Evolutionary conservation across 1,284 basidiomycete genomes (phyloP).

Genomic region (Irpex sp.): DNA sequence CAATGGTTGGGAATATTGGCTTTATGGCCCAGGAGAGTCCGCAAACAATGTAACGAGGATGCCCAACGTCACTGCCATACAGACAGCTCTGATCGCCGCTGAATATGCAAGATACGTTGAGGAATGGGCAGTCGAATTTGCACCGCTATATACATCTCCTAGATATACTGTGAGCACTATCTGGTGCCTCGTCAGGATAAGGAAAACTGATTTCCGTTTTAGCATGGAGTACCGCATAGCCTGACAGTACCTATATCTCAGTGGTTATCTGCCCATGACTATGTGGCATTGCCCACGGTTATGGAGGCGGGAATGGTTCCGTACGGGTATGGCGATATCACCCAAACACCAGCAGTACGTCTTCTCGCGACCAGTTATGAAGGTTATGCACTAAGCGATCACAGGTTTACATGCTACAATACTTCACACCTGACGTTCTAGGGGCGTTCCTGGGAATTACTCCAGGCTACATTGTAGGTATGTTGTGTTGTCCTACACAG

Average conservation of each 20-base stretch:
- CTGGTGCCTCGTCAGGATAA: neutral
- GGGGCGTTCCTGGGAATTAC: neutral
- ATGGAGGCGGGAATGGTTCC: conserved; percentile 4
- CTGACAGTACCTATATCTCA: neutral
- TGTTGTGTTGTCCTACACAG: neutral
- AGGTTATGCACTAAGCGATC: neutral
- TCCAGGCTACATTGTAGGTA: conserved; percentile 5
- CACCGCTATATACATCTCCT: neutral
- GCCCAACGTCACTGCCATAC: neutral
- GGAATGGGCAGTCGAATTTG: neutral
- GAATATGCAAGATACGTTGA: neutral
- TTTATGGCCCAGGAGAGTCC: neutral
- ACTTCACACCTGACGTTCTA: conserved; percentile 6
- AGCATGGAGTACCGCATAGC: conserved; percentile 2
- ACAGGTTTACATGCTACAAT: conserved; percentile 5
- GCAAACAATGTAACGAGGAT: neutral
- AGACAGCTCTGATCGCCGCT: neutral
- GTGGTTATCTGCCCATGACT: conserved; percentile 1
- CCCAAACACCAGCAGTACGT: conserved; percentile 1
- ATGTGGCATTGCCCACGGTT: neutral
- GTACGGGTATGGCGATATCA: conserved; percentile 9
- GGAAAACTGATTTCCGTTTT: no score
- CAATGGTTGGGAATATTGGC: neutral
- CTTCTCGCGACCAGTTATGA: neutral
- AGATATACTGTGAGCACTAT: neutral